A percentile compares a stretch with the other conserved stretches of the same genome.
phyloP scores from a whole-genome alignment of 2,329 filamentous ascomycete genomes.

The Hymenoscyphus scutula region DNA sequence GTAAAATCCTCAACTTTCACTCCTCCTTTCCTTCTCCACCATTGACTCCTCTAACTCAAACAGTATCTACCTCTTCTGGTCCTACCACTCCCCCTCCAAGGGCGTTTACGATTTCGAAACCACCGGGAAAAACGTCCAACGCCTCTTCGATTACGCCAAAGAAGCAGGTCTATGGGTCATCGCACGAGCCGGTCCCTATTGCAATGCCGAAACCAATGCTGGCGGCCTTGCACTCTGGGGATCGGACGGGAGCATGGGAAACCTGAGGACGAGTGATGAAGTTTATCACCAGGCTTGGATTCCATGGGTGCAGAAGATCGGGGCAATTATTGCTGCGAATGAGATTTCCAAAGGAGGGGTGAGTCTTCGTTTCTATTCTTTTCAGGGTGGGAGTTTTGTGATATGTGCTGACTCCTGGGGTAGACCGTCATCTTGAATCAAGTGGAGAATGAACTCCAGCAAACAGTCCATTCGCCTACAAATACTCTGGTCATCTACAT shows the following conservation, averaged over 20 bases:
- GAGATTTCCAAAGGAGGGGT: conserved; percentile 49
- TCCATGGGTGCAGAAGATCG: conserved; percentile 47
- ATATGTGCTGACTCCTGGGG: not conserved
- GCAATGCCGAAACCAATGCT: conserved; percentile 50
- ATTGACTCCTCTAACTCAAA: conserved; percentile 8
- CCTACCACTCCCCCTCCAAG: conserved; percentile 45
- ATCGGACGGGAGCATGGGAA: conserved; percentile 46
- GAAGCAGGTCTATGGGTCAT: conserved; percentile 52
- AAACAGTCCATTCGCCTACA: conserved; percentile 43
- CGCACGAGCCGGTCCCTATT: conserved; percentile 50
- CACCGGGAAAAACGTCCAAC: conserved; percentile 49
- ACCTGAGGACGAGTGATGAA: conserved; percentile 42
- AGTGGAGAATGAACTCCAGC: conserved; percentile 52
- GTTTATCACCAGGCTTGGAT: conserved; percentile 46
- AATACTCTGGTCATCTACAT: conserved; percentile 50
- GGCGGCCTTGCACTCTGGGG: conserved; percentile 47
- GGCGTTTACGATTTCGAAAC: conserved; percentile 50
- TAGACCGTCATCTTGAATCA: conserved; percentile 49
- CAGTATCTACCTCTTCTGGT: conserved; percentile 50
- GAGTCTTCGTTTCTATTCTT: conserved; percentile 11
- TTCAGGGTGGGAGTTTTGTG: not conserved
- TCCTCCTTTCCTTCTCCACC: not conserved
- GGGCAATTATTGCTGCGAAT: conserved; percentile 47
- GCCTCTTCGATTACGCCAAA: conserved; percentile 50
- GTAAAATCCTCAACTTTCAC: conserved; percentile 28